Conservation (phyloP, 495 filamentous ascomycete species). For the Thermochaetoides thermophila region DNA sequence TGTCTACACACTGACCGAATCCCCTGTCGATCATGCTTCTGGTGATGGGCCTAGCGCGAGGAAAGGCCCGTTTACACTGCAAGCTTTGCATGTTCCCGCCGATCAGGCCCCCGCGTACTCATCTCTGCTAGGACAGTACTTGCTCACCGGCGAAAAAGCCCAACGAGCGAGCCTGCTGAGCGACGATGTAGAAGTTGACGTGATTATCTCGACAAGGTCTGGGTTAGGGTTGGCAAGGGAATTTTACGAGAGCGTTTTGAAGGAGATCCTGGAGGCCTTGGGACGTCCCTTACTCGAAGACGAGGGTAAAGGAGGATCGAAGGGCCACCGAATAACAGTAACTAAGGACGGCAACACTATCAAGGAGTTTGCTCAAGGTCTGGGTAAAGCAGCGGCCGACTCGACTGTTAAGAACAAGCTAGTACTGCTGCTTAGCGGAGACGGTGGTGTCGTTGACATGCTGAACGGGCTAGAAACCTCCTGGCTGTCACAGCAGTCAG, state of each 20-base stretch:
- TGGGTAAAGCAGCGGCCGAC: slow-evolving; percentile 27
- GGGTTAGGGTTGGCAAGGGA: slow-evolving; percentile 46
- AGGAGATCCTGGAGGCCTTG: slow-evolving; percentile 35
- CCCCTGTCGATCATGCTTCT: too few species aligned
- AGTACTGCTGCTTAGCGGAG: slow-evolving; percentile 67
- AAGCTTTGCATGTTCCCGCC: too few species aligned
- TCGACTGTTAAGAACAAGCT: slow-evolving; percentile 21
- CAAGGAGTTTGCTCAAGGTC: slow-evolving; percentile 37
- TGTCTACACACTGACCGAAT: too few species aligned
- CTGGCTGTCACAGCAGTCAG: too few species aligned
- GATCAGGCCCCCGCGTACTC: too few species aligned
- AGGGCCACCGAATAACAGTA: slow-evolving; percentile 33
- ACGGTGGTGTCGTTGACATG: slow-evolving; percentile 69
- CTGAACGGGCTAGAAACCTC: slow-evolving; percentile 49
- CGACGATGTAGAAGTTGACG: slow-evolving; percentile 28
- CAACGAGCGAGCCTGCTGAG: too few species aligned
- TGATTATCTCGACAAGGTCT: slow-evolving; percentile 61
- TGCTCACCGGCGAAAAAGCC: too few species aligned
- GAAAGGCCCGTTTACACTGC: too few species aligned
- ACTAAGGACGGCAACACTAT: slow-evolving; percentile 48
- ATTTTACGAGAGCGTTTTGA: slow-evolving; percentile 42
- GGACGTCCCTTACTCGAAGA: slow-evolving; percentile 3
- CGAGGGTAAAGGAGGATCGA: neutral
- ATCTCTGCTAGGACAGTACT: too few species aligned
- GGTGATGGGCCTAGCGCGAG: too few species aligned